Percentiles rank a stretch among this genome's conserved stretches.
phyloP scores from a whole-genome alignment of 2,329 filamentous ascomycete genomes.

The Epichloe glyceriae region DNA sequence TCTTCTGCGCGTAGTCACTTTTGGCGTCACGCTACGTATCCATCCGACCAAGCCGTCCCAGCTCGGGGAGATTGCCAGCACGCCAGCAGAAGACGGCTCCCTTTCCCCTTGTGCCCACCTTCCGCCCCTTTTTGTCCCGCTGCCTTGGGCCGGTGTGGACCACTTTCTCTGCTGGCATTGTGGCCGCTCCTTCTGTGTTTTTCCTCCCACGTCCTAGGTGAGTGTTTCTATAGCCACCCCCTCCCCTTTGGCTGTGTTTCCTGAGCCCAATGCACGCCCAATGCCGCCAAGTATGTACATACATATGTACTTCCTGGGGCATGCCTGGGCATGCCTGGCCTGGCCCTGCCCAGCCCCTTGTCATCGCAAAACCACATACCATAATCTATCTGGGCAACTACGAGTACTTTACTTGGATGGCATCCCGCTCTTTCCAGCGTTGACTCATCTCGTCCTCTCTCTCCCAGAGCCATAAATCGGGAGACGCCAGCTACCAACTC shows the following conservation, averaged over 20 bases:
- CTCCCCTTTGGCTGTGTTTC: neutral
- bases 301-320: neutral
- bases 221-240: neutral
- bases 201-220: neutral
- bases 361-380: slow-evolving; percentile 1
- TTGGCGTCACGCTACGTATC: neutral
- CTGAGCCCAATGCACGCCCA: neutral
- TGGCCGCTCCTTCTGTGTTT: neutral
- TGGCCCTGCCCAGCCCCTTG: slow-evolving; percentile 4
- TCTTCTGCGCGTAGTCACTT: neutral
- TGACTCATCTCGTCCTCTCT: slow-evolving; percentile 1
- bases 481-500: neutral
- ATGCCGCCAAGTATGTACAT: neutral
- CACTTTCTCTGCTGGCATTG: neutral
- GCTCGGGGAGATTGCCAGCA: slow-evolving; percentile 2
- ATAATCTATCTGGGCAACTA: neutral
- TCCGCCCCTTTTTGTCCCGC: slow-evolving; percentile 2
- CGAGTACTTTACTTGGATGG: slow-evolving; percentile 4
- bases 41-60: neutral
- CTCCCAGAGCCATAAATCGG: neutral
- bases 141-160: slow-evolving; percentile 1
- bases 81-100: neutral
- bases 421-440: slow-evolving; percentile 5
- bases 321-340: neutral
- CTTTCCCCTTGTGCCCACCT: neutral